These are phyloP conservation scores for Symbiodinium natans DNA, from an alignment of 73 alveolate species.

Conservation along the genomic window DNA sequence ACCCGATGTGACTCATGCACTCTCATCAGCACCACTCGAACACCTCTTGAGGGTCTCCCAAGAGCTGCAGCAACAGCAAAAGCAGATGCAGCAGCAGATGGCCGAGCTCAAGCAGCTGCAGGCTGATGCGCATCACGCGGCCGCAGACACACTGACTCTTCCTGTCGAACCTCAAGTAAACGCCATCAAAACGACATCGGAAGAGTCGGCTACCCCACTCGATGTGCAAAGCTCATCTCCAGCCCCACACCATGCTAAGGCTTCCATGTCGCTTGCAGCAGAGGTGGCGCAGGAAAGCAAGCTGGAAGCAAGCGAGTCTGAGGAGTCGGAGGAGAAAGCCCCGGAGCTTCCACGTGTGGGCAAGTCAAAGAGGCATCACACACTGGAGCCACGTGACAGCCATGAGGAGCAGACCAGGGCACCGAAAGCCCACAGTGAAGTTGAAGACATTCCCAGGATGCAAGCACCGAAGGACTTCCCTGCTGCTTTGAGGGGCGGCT, in stretches of 20 bases:
- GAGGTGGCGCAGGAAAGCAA: background rate
- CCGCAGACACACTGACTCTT: background rate
- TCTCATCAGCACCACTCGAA: background rate
- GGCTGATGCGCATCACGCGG: background rate
- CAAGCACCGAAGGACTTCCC: conserved; percentile 88
- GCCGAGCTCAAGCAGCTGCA: conserved; percentile 55
- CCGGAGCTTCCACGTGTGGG: background rate
- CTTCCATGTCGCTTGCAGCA: conserved; percentile 45
- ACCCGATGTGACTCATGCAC: background rate
- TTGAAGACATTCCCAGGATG: background rate
- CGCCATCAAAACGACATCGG: background rate
- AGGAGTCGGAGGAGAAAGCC: background rate
- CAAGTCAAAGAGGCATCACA: background rate
- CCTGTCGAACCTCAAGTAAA: background rate
- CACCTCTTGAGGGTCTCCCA: conserved; percentile 1
- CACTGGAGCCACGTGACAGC: background rate
- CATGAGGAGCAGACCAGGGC: background rate
- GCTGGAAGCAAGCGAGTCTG: conserved; percentile 2
- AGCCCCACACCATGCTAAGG: background rate
- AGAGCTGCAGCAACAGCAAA: conserved; percentile 72
- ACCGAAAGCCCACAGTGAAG: background rate
- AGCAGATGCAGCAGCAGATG: conserved; percentile 59
- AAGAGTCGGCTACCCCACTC: background rate
- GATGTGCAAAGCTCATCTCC: background rate
- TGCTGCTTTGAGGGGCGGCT: conserved; percentile 63